phyloP scores from a whole-genome alignment of 768 basidiomycete genomes.

The Hericium coralloides region DNA sequence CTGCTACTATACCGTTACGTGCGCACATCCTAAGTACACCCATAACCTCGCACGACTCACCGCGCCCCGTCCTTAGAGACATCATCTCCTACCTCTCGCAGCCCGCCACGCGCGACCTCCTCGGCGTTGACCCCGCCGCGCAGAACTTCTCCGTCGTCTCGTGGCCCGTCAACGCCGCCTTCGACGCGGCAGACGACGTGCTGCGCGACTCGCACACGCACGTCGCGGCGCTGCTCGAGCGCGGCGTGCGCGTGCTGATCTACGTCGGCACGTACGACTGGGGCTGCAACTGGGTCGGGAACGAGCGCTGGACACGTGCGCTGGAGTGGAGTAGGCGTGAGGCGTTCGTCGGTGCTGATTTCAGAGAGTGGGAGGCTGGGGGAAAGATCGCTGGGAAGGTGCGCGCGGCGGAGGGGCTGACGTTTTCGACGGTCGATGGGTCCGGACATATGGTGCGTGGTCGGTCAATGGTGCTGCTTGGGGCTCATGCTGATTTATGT shows the following conservation, averaged over 20 bases:
- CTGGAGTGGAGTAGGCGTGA: conserved; percentile 52
- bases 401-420: conserved; percentile 45
- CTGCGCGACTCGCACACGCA: conserved; percentile 26
- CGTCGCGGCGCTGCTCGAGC: conserved; percentile 46
- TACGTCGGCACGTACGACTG: conserved; percentile 50
- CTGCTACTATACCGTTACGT: conserved; percentile 54
- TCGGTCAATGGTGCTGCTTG: neutral
- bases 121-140: conserved; percentile 52
- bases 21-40: neutral
- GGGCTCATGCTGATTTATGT: neutral
- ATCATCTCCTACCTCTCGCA: conserved; percentile 57
- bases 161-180: conserved; percentile 36
- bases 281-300: conserved; percentile 57
- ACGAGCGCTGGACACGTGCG: conserved; percentile 48
- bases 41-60: neutral
- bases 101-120: conserved; percentile 37
- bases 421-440: conserved; percentile 50
- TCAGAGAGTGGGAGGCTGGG: conserved; percentile 47
- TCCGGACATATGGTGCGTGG: conserved; percentile 66
- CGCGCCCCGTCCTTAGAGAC: conserved; percentile 26
- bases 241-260: conserved; percentile 40
- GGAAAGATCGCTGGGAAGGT: conserved; percentile 45
- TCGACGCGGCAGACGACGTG: conserved; percentile 35
- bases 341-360: conserved; percentile 33
- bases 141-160: conserved; percentile 34